Base-by-base conservation (phyloP, 352 stramenopile genomes). In the Globisporangium polare region DNA sequence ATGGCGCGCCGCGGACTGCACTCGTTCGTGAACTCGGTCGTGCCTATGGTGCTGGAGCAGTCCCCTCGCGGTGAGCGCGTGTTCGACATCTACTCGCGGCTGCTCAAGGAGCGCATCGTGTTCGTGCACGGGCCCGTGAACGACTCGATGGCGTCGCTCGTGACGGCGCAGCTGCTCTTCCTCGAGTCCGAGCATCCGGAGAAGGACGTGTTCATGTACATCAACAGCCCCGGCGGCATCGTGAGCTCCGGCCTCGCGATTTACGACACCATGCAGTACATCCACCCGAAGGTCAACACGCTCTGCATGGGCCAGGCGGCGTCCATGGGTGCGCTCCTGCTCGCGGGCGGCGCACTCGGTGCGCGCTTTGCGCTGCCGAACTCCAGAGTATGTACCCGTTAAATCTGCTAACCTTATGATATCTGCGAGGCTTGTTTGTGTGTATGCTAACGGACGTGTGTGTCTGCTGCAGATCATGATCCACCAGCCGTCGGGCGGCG, bases 201-300 rank as follows among this genome's bases (percentile, higher is more conserved):
- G 53, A 99, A 99, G 81, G 96, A 98, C 62, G 97, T 99, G 67
- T 99, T 97, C 77, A 94, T 99, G 70, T 99, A 99, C 80, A 98
- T 99, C 67, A 99, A 99, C 80, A 99, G 89, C 67, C 97, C 97
- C 27, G 96, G 97, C 45, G 97, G 97, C 45, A 92, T 96, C 31
- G 97, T 99, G 63, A 98, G 96, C 66, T 96, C 96, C 33, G 97
- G 97, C 3, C 78, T 99, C 51, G 96, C 97, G 55, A 99, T 99
- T 72, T 99, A 98, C 74, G 97, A 99, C 78, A 98, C 94, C 31
- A 99, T 99, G 93, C 96, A 95, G 72, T 95, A 99, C 78, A 98
- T 99, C 67, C 90, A 96, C 69, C 95, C 88, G 50, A 94, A 98
- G 66, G 95, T 99, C 15, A 97, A 98, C 66, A 99, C 97, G 53